These are phyloP conservation scores for Ciborinia camelliae DNA, from an alignment of 2,329 filamentous ascomycete species.

Conservation along the genomic window DNA sequence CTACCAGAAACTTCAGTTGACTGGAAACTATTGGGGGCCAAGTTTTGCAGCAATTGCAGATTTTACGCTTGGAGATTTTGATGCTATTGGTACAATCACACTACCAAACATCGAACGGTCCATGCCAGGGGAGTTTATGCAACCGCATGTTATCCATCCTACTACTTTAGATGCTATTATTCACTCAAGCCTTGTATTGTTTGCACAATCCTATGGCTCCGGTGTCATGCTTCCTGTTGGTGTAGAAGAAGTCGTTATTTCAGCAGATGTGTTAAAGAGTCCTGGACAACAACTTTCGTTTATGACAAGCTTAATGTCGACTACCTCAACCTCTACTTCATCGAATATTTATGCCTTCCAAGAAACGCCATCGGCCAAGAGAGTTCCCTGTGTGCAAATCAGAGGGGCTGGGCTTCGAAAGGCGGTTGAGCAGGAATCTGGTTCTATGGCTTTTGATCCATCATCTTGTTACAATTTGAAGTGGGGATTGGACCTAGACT, in stretches of 20 bases:
- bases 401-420: neutral
- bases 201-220: neutral
- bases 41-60: slow-evolving; percentile 40
- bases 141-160: slow-evolving; percentile 52
- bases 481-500: neutral
- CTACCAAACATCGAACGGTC: slow-evolving; percentile 13
- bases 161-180: slow-evolving; percentile 47
- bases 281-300: neutral
- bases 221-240: neutral
- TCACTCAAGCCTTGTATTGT: neutral
- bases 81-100: neutral
- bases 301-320: neutral
- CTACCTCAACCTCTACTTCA: neutral
- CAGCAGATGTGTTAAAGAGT: neutral
- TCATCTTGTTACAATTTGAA: neutral
- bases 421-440: neutral
- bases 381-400: neutral
- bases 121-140: slow-evolving; percentile 38
- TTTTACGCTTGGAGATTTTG: neutral
- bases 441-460: neutral
- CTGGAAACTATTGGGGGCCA: slow-evolving; percentile 49
- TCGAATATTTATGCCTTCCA: neutral
- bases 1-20: neutral
- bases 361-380: neutral
- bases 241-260: neutral